These are phyloP conservation scores for Rhizophagus clarus DNA, from an alignment of 192 early-diverging fungal genomes.

Conservation along the genomic window DNA sequence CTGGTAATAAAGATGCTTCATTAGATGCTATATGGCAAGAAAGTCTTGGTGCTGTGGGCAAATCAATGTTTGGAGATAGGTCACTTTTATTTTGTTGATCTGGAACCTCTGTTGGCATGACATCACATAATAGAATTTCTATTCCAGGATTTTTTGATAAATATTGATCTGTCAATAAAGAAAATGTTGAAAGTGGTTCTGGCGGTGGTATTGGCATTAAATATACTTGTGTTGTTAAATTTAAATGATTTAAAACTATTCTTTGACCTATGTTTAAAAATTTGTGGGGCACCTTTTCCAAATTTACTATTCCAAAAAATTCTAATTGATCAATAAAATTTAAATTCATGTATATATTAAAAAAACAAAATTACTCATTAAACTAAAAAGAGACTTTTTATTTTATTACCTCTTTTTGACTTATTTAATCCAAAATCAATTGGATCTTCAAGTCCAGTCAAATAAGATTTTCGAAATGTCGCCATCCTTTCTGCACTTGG, in stretches of 20 bases:
- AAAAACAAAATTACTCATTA: not conserved
- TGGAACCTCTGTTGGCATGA: conserved; percentile 11
- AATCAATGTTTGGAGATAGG: conserved; percentile 22
- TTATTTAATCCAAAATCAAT: conserved; percentile 16
- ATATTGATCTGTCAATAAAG: conserved; percentile 42
- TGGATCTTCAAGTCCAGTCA: conserved; percentile 54
- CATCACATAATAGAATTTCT: conserved; percentile 48
- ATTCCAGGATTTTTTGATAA: conserved; percentile 35
- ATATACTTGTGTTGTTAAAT: conserved; percentile 31
- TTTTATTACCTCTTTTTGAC: conserved; percentile 1
- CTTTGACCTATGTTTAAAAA: conserved; percentile 38
- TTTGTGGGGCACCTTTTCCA: conserved; percentile 30
- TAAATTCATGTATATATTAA: not conserved
- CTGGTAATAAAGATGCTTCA: conserved; percentile 40
- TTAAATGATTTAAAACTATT: conserved; percentile 33
- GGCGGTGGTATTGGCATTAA: conserved; percentile 40
- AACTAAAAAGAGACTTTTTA: not conserved
- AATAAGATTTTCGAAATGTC: conserved; percentile 58
- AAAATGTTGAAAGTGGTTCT: conserved; percentile 32
- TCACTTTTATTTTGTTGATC: not conserved
- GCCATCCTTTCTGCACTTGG: conserved; percentile 62
- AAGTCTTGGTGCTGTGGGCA: conserved; percentile 28
- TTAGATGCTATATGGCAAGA: conserved; percentile 36
- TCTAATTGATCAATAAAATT: conserved; percentile 5
- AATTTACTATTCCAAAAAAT: conserved; percentile 30